Conservation (phyloP, 805 yeast genomes). For the Yarrowia osloensis region DNA sequence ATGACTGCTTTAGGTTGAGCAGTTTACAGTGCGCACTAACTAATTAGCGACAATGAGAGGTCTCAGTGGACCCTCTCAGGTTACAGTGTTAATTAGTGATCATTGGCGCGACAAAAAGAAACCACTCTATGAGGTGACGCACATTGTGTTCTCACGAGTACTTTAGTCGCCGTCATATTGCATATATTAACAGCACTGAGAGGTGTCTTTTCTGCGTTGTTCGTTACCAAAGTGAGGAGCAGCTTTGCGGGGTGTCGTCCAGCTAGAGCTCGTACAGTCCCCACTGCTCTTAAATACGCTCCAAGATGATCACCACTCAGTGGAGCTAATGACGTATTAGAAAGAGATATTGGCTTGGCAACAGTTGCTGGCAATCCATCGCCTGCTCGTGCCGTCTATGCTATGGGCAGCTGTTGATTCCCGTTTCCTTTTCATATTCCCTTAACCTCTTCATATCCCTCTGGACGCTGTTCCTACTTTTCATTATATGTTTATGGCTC, state of each 20-base stretch:
- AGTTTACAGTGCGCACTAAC: neutral
- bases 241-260: too few species aligned
- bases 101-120: neutral
- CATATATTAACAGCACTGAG: neutral
- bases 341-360: neutral
- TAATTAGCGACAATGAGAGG: neutral
- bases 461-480: neutral
- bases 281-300: neutral
- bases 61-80: neutral
- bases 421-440: slow-evolving; percentile 4
- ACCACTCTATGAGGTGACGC: neutral
- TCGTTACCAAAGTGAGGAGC: too few species aligned
- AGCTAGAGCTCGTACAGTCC: too few species aligned
- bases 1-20: neutral
- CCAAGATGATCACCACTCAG: neutral
- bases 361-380: neutral
- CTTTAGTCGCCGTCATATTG: neutral
- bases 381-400: neutral
- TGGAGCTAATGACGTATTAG: neutral
- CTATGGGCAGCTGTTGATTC: neutral
- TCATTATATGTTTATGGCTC: neutral
- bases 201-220: too few species aligned
- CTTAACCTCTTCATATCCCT: neutral
- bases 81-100: too few species aligned
- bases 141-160: neutral